These are phyloP conservation scores for Populus deltoides DNA, from an alignment of 345 rosid species.

Conservation along the genomic window DNA sequence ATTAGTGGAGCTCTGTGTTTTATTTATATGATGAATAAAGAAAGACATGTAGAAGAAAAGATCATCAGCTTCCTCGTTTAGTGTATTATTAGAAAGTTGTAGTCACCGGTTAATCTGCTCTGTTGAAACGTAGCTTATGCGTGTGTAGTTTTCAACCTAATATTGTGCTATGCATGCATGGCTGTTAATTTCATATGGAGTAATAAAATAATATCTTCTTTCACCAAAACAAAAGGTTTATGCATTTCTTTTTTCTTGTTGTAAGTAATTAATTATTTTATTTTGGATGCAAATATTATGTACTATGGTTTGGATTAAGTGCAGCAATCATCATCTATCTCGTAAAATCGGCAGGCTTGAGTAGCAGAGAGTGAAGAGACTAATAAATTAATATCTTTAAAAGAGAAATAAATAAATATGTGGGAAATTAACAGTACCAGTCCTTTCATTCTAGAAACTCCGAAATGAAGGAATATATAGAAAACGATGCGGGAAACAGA, in stretches of 20 bases:
- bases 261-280: too few species aligned
- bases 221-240: background rate
- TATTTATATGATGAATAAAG: background rate
- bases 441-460: too few species aligned
- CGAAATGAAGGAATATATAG: too few species aligned
- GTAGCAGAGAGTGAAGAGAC: too few species aligned
- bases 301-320: background rate
- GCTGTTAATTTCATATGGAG: background rate
- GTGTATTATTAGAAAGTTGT: background rate
- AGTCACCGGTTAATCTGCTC: background rate
- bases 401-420: too few species aligned
- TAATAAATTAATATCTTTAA: background rate
- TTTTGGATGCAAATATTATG: background rate
- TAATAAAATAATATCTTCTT: background rate
- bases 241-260: background rate
- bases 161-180: background rate
- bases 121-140: background rate
- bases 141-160: background rate
- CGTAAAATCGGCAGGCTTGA: background rate
- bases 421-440: background rate
- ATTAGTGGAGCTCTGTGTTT: background rate
- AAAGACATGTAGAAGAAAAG: background rate
- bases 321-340: background rate
- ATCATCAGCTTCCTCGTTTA: background rate
- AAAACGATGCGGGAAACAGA: too few species aligned